Percentiles rank a stretch among this genome's conserved stretches.
These are phyloP conservation scores for Arabidopsis arenosa DNA, from an alignment of 345 rosid species.

Conservation along the genomic window DNA sequence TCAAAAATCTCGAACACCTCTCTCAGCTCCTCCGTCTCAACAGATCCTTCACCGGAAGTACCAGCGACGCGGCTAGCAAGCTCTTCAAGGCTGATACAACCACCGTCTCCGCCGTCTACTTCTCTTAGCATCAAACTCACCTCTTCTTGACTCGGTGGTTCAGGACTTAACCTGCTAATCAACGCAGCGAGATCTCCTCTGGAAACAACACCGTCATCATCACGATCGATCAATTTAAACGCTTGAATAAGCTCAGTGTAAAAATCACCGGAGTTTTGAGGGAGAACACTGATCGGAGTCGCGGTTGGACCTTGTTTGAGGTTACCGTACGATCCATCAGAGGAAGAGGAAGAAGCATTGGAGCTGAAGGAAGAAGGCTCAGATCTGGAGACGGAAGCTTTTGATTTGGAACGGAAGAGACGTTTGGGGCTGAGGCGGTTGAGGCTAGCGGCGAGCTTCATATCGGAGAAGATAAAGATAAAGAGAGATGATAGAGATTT, in stretches of 20 bases:
- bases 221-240: conserved; percentile 58
- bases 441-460: conserved; percentile 53
- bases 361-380: conserved; percentile 67
- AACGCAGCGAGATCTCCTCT: conserved; percentile 66
- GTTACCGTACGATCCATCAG: conserved; percentile 37
- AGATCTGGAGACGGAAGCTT: conserved; percentile 55
- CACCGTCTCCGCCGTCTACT: conserved; percentile 54
- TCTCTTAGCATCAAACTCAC: conserved; percentile 64
- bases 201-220: conserved; percentile 63
- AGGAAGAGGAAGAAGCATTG: conserved; percentile 55
- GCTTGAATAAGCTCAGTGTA: conserved; percentile 57
- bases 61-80: conserved; percentile 56
- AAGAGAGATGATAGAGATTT: neutral
- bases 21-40: conserved; percentile 64
- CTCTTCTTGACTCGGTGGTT: conserved; percentile 67
- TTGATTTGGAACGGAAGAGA: conserved; percentile 57
- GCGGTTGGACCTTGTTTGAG: conserved; percentile 33
- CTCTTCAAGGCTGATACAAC: conserved; percentile 60
- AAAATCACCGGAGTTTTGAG: conserved; percentile 48
- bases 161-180: conserved; percentile 57
- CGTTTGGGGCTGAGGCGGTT: conserved; percentile 66
- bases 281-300: conserved; percentile 81
- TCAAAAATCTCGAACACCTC: conserved; percentile 82
- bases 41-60: conserved; percentile 49
- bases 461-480: conserved; percentile 18